Conservation (phyloP, 2,329 filamentous ascomycete genomes). For the Chrysoporthe cubensis region DNA sequence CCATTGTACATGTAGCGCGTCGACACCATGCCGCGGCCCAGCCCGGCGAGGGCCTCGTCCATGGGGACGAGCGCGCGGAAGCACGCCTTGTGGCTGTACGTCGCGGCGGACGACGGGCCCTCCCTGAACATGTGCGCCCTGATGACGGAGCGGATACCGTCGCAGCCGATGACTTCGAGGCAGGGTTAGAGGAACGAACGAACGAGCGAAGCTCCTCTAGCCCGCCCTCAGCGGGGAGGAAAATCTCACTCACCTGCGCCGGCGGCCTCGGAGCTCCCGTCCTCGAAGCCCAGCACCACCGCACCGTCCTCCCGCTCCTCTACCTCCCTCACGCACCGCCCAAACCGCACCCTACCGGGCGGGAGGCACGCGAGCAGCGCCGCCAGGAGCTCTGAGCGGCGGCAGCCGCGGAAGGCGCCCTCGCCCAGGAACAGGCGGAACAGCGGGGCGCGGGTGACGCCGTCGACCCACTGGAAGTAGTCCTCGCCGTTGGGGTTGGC, state of each 20-base stretch:
- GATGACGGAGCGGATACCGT: constrained; percentile 64
- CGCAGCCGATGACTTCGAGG: constrained; percentile 57
- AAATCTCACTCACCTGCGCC: constrained; percentile 30
- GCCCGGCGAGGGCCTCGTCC: constrained; percentile 49
- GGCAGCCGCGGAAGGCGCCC: too few relatives aligned
- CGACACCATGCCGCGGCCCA: constrained; percentile 53
- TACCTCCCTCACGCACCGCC: constrained; percentile 40
- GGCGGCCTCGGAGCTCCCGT: constrained; percentile 41
- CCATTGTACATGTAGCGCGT: constrained; percentile 62
- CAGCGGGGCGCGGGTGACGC: constrained; percentile 37
- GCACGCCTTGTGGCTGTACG: constrained; percentile 62
- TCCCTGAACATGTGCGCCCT: constrained; percentile 52
- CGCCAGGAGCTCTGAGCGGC: too few relatives aligned
- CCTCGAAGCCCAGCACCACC: constrained; percentile 38
- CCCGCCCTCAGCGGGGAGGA: too few relatives aligned
- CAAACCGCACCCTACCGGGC: constrained; percentile 35
- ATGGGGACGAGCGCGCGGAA: constrained; percentile 67
- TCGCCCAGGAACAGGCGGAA: constrained; percentile 34
- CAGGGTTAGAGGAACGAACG: neutral
- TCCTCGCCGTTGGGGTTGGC: constrained; percentile 44
- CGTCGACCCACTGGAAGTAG: constrained; percentile 50
- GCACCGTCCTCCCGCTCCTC: constrained; percentile 32
- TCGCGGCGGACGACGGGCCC: constrained; percentile 37
- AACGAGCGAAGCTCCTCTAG: constrained; percentile 25
- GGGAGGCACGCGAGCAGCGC: too few relatives aligned